Base-by-base conservation (phyloP, 371 early-diverging fungal species). In the Mortierella sp. region DNA sequence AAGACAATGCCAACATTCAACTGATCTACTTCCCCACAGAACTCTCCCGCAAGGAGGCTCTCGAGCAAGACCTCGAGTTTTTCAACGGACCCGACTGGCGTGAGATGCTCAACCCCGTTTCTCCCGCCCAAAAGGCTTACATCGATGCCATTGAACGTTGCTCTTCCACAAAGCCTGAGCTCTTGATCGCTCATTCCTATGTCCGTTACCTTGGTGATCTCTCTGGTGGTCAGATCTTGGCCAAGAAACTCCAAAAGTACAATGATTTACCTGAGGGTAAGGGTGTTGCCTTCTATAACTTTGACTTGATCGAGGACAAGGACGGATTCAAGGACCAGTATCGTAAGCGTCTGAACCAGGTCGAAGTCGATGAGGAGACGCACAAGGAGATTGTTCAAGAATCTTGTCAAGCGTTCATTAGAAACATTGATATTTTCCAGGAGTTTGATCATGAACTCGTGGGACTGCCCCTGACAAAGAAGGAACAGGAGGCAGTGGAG, bases 161-260 rank as follows among this genome's bases (percentile, higher is more conserved):
- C 32, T 69, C 81, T 52, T 57, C 57, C 5, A 60, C 79, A 37
- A 81, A 82, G 55, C 87, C 88, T 27, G 86, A 83, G 28, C 72
- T 87, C 19, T 56, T 89, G 32, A 76, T 87, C 17, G 87, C 89
- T 28, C 86, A 88, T 59, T 80, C 85, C 59, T 89, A 89, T 39
- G 79, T 86, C 23, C 85, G 89, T n/a, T 89, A 89, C 57, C 60
- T 89, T 2, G 89, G 87, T 50, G 89, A 89, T 61, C 76, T 89
- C 46, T 84, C 86, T 6, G 87, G 88, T 59, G 89, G 89, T 34
- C 88, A 87, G 37, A 81, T 87, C 24, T 56, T 89, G 46, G 76
- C 83, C 34, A 85, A 84, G 43, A 70, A 83, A 17, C 66, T 87
- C n/a, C 84, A 85, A 61, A 87, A 86, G 52, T 65, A 68, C 37